phyloP scores from a whole-genome alignment of 768 basidiomycete species.

The Dendrothele bispora region DNA sequence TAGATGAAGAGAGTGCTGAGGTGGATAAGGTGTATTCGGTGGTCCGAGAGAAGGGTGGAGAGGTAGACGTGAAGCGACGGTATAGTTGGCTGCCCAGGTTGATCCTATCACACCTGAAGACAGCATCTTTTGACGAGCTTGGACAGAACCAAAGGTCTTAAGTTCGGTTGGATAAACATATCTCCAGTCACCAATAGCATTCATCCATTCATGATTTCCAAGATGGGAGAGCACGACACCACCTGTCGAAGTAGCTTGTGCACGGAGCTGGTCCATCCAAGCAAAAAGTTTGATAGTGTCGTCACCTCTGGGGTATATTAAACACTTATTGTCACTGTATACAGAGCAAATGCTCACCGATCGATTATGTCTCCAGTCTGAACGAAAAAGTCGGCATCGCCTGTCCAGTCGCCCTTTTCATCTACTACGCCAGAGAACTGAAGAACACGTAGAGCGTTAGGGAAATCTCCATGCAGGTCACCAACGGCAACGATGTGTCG shows the following conservation, averaged over 20 bases:
- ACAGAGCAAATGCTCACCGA: constrained; percentile 46
- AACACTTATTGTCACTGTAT: too few species aligned
- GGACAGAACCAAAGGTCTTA: constrained; percentile 73
- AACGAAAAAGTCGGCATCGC: constrained; percentile 80
- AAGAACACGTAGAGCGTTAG: constrained; percentile 78
- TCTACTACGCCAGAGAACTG: constrained; percentile 80
- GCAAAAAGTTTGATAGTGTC: constrained; percentile 86
- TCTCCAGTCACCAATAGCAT: constrained; percentile 89
- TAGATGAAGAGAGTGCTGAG: constrained; percentile 30
- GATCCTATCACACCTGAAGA: constrained; percentile 76
- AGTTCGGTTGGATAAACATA: constrained; percentile 86
- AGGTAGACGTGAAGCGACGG: constrained; percentile 77
- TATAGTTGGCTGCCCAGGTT: constrained; percentile 86
- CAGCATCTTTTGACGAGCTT: constrained; percentile 70
- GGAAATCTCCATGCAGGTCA: constrained; percentile 87
- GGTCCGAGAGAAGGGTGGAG: constrained; percentile 69
- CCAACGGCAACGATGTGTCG: constrained; percentile 84
- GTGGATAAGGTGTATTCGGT: constrained; percentile 62
- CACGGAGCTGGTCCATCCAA: constrained; percentile 83
- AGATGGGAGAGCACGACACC: constrained; percentile 76
- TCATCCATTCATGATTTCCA: constrained; percentile 98
- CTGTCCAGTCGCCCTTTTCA: constrained; percentile 75
- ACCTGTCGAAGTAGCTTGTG: constrained; percentile 66
- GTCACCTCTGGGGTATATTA: constrained; percentile 65
- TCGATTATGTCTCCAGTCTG: constrained; percentile 98